These are phyloP conservation scores for Elsinoe australis DNA, from an alignment of 2,329 filamentous ascomycete species.

Conservation along the genomic window DNA sequence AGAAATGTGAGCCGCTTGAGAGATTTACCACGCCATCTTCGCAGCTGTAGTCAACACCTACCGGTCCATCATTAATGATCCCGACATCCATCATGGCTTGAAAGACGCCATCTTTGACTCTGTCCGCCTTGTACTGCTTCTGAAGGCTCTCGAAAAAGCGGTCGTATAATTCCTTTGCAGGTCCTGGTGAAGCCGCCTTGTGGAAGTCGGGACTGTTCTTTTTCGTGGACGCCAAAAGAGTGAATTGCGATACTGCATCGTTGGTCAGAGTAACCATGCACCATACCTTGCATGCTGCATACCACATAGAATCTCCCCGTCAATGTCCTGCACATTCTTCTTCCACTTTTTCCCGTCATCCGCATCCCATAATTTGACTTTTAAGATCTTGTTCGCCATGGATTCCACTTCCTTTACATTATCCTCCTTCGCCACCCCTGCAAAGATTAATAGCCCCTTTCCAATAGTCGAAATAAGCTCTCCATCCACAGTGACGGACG, in stretches of 20 bases:
- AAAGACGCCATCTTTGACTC: slow-evolving; percentile 91
- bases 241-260: slow-evolving; percentile 86
- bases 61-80: slow-evolving; percentile 75
- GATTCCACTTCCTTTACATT: slow-evolving; percentile 79
- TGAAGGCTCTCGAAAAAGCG: slow-evolving; percentile 72
- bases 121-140: slow-evolving; percentile 61
- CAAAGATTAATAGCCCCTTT: slow-evolving; percentile 81
- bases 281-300: slow-evolving; percentile 28
- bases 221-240: slow-evolving; percentile 85
- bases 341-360: slow-evolving; percentile 81
- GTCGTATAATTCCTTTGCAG: slow-evolving; percentile 75
- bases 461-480: slow-evolving; percentile 85
- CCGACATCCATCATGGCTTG: slow-evolving; percentile 99
- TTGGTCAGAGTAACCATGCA: slow-evolving; percentile 5
- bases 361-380: slow-evolving; percentile 87
- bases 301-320: slow-evolving; percentile 93
- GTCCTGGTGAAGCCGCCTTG: slow-evolving; percentile 68
- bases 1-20: slow-evolving; percentile 21
- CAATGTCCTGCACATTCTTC: slow-evolving; percentile 75
- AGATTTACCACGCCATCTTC: slow-evolving; percentile 49
- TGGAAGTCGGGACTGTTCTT: slow-evolving; percentile 94
- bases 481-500: slow-evolving; percentile 90
- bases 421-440: slow-evolving; percentile 83
- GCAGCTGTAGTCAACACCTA: slow-evolving; percentile 54
- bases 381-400: slow-evolving; percentile 77